Evolutionary conservation across 768 basidiomycete genomes (phyloP), one percentile per base, ranked within the genome.

Genomic region (Panaeolus papilionaceus): DNA sequence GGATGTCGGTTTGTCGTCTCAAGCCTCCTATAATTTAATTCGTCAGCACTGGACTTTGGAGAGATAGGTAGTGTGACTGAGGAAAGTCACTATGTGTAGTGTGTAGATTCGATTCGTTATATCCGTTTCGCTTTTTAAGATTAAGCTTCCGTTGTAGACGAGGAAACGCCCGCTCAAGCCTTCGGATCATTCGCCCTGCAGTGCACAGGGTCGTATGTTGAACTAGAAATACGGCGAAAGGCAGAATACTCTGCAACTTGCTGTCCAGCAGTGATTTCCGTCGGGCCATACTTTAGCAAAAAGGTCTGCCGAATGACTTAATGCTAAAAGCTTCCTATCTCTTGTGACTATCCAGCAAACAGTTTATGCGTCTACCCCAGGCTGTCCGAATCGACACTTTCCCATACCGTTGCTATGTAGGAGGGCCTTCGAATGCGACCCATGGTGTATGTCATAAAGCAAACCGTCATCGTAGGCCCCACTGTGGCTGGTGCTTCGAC

Each of bases 401-500:
- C 54, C 33, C 54, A 58, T 58, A 33, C 54, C 26, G 54, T 58
- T 58, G 54, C 54, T 58, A 58, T 9, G 54, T 12, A 37, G 54
- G 10, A 28, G 49, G 8, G 49, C 44, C 33, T 58, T 33, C 5
- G 54, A 12, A 9, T 58, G 28, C 16, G 33, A 28, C 16, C 12
- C 12, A 6, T 28, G 54, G 4, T 11, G 33, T 14, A 58, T 7
- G 26, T 14, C n/a, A 14, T 18, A 18, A 49, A 49, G 20, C 20
- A 58, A 33, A 33, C 54, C 26, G 33, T 37, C 54, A 58, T 58
- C n/a, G 12, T 28, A 58, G 28, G 33, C 26, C 12, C 28, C 28
- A 47, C 45, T 16, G n/a, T 8, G n/a, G 3, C 7, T 16, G 45
- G 12, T 47, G 7, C 8, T 33, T 58, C 28, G 11, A 58, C 10